A percentile compares a stretch with the other conserved stretches of the same genome.
These are phyloP conservation scores for Termitomyces sp. DNA, from an alignment of 768 basidiomycete species.

Conservation along the genomic window DNA sequence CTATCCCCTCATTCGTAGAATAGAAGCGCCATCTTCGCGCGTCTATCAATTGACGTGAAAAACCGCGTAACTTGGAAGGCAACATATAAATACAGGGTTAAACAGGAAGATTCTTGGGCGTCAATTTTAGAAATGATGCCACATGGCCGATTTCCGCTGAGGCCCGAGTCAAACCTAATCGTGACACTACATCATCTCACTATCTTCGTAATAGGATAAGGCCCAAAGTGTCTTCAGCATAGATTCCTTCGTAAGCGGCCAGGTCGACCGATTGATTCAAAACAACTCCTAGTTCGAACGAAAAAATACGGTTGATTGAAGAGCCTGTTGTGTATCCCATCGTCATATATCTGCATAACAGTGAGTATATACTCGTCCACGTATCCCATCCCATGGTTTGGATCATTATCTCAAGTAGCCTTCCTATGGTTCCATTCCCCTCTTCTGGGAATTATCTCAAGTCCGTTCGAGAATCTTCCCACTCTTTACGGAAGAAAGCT, in stretches of 20 bases:
- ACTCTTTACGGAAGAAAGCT: constrained; percentile 39
- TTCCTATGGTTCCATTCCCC: constrained; percentile 32
- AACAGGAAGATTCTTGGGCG: neutral
- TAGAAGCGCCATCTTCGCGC: constrained; percentile 6
- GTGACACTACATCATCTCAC: no score
- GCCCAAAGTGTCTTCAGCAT: no score
- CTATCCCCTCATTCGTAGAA: constrained; percentile 5
- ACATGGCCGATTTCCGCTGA: no score
- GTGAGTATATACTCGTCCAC: neutral
- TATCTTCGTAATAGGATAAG: no score
- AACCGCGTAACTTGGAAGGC: neutral
- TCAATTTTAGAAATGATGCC: no score
- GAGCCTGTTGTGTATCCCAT: neutral
- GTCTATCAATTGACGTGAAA: neutral
- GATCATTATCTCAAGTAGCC: no score
- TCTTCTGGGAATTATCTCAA: constrained; percentile 43
- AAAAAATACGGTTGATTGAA: neutral
- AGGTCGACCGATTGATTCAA: neutral
- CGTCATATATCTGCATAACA: neutral
- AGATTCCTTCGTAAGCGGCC: neutral
- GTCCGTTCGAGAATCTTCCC: constrained; percentile 52
- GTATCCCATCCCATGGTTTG: no score
- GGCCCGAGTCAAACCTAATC: no score
- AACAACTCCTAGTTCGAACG: no score
- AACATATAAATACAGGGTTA: neutral